Percentiles rank a stretch among this genome's conserved stretches.
These are phyloP conservation scores for Hypoxylon sp. DNA, from an alignment of 2,329 filamentous ascomycete genomes.

Conservation along the genomic window DNA sequence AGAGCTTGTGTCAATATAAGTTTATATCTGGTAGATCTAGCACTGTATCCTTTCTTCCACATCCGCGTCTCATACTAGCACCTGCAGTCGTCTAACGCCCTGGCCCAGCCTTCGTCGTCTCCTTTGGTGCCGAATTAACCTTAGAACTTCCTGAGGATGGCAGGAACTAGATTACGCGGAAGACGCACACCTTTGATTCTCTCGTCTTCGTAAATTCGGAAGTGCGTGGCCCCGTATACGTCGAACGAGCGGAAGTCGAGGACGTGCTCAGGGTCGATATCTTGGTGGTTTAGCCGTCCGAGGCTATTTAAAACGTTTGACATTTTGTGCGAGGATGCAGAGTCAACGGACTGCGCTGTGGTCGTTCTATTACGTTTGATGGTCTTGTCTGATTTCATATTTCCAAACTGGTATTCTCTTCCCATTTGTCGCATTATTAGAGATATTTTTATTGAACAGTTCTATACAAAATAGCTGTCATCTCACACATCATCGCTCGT, in stretches of 20 bases:
- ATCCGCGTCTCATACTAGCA: neutral
- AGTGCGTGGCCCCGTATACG: neutral
- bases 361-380: no score
- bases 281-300: neutral
- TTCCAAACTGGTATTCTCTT: no score
- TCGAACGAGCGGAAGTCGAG: neutral
- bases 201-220: neutral
- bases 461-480: neutral
- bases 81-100: neutral
- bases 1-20: neutral
- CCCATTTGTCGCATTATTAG: neutral
- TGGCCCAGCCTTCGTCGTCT: constrained; percentile 44
- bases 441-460: neutral
- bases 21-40: neutral
- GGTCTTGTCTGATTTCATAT: no score
- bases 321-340: neutral
- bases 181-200: constrained; percentile 42
- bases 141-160: constrained; percentile 65
- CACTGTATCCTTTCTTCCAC: neutral
- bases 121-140: constrained; percentile 60
- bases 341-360: neutral
- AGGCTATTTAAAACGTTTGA: neutral
- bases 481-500: neutral
- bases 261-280: neutral
- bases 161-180: constrained; percentile 61